These are phyloP conservation scores for Betula pendula DNA, from an alignment of 306 rosid species.

Conservation along the genomic window DNA sequence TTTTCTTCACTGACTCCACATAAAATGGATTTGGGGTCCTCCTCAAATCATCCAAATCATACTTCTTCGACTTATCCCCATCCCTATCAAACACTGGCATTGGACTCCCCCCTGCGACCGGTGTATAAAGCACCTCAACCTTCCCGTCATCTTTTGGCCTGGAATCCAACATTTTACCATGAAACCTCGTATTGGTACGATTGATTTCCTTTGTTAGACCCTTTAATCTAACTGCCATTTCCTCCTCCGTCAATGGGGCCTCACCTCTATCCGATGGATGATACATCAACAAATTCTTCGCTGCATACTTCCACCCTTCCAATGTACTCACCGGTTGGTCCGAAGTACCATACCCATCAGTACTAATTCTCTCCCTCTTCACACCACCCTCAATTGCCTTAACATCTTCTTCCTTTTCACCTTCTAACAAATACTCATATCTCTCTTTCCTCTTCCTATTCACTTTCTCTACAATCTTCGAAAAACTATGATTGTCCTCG, in stretches of 20 bases:
- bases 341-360: conserved; percentile 93
- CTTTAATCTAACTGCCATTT: conserved; percentile 65
- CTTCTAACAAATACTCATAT: conserved; percentile 63
- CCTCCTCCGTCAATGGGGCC: conserved; percentile 83
- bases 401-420: conserved; percentile 52
- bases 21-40: conserved; percentile 87
- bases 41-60: conserved; percentile 95
- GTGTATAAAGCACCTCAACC: conserved; percentile 72
- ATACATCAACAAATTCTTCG: conserved; percentile 88
- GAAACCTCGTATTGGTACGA: conserved; percentile 67
- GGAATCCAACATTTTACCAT: conserved; percentile 70
- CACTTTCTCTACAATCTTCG: conserved; percentile 77
- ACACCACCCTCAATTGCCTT: conserved; percentile 73
- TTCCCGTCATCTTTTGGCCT: conserved; percentile 78
- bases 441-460: conserved; percentile 98
- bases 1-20: conserved; percentile 72
- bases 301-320: conserved; percentile 86
- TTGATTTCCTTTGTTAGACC: conserved; percentile 76
- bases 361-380: conserved; percentile 80
- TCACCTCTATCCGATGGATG: conserved; percentile 93
- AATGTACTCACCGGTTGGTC: conserved; percentile 84
- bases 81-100: conserved; percentile 58
- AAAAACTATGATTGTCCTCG: conserved; percentile 84
- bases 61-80: conserved; percentile 75
- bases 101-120: conserved; percentile 80